phyloP scores from a whole-genome alignment of 345 rosid species.

The Populus simonii region DNA sequence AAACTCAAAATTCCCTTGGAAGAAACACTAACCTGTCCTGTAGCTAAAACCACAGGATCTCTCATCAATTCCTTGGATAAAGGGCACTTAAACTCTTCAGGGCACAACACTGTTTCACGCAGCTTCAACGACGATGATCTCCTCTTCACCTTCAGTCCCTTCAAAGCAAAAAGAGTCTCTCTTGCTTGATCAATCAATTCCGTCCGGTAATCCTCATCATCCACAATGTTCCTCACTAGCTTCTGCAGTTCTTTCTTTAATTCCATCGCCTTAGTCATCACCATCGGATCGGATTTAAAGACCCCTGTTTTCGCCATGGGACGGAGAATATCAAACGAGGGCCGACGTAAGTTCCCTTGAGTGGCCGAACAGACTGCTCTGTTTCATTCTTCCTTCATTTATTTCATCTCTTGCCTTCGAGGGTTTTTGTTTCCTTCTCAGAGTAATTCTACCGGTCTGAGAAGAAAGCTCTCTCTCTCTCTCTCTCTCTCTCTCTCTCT shows the following conservation, averaged over 20 bases:
- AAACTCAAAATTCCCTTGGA: background rate
- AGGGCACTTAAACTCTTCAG: conserved; percentile 82
- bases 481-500: background rate
- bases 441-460: too few species aligned
- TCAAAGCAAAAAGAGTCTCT: conserved; percentile 52
- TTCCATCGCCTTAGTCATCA: conserved; percentile 53
- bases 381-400: conserved; percentile 13
- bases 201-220: conserved; percentile 53
- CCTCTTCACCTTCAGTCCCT: conserved; percentile 51
- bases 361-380: conserved; percentile 1
- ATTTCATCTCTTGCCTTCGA: background rate
- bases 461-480: background rate
- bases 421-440: background rate
- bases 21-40: conserved; percentile 68
- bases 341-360: background rate
- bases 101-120: conserved; percentile 48
- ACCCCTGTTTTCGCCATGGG: conserved; percentile 31
- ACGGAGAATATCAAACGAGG: background rate
- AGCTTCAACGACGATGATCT: conserved; percentile 49
- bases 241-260: conserved; percentile 68
- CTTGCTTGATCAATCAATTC: conserved; percentile 66
- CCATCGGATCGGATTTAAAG: conserved; percentile 62
- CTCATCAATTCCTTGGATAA: conserved; percentile 83
- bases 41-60: conserved; percentile 86
- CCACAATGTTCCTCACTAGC: conserved; percentile 58